Conservation (phyloP, 2,329 filamentous ascomycete genomes). For the Pseudocercospora fuligena region DNA sequence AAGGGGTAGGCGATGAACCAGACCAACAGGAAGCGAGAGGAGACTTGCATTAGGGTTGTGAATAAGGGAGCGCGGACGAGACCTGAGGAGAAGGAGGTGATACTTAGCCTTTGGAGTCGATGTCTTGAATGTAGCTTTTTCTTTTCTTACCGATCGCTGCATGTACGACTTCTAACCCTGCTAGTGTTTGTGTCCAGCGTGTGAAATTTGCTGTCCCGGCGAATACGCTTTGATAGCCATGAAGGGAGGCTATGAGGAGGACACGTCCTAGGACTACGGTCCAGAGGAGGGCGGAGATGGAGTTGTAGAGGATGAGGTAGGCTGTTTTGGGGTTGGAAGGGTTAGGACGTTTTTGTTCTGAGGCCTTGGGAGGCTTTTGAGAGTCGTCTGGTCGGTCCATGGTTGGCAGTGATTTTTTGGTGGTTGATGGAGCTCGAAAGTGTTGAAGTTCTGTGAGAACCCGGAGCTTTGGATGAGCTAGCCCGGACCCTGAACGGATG, state of each 20-base stretch:
- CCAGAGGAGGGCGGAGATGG: slow-evolving; percentile 78
- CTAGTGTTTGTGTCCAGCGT: slow-evolving; percentile 82
- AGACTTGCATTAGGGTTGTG: slow-evolving; percentile 90
- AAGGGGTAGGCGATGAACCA: slow-evolving; percentile 82
- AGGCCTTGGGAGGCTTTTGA: slow-evolving; percentile 26
- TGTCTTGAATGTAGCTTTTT: neutral
- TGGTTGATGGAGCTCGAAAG: neutral
- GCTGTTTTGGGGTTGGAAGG: slow-evolving; percentile 38
- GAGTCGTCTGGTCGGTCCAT: slow-evolving; percentile 37
- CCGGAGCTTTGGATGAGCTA: neutral
- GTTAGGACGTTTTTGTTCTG: slow-evolving; percentile 7
- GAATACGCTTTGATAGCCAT: slow-evolving; percentile 62
- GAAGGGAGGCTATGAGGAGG: slow-evolving; percentile 54
- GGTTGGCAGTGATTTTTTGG: neutral
- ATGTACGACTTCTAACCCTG: slow-evolving; percentile 82
- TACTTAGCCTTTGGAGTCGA: slow-evolving; percentile 21
- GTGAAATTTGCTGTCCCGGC: slow-evolving; percentile 68
- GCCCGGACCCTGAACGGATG: neutral
- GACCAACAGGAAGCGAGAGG: slow-evolving; percentile 83
- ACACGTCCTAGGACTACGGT: slow-evolving; percentile 73
- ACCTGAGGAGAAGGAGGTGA: slow-evolving; percentile 54
- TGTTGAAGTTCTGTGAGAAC: neutral
- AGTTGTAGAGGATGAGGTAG: slow-evolving; percentile 89
- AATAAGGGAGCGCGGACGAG: slow-evolving; percentile 82
- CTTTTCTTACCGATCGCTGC: slow-evolving; percentile 70